phyloP scores from a whole-genome alignment of 2,329 filamentous ascomycete species.

The Camillea tinctor region DNA sequence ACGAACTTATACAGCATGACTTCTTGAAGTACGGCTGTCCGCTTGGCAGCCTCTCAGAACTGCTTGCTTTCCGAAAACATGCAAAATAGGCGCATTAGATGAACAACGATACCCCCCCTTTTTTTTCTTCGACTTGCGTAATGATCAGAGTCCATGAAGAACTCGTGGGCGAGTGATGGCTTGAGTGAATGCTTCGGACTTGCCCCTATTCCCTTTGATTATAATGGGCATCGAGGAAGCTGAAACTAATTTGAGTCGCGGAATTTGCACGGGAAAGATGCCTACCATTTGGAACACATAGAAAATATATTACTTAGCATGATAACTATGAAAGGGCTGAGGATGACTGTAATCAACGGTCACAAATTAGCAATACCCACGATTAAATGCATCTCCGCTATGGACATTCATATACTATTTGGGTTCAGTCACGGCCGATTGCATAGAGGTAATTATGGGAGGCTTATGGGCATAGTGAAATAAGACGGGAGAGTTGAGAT shows the following conservation, averaged over 20 bases:
- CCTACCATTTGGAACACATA: constrained; percentile 19
- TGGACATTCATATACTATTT: background rate
- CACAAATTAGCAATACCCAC: background rate
- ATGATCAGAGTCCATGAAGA: constrained; percentile 11
- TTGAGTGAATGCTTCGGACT: constrained; percentile 21
- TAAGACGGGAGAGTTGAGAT: background rate
- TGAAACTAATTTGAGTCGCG: constrained; percentile 17
- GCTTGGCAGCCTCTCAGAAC: constrained; percentile 75
- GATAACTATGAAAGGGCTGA: background rate
- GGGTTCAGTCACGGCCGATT: background rate
- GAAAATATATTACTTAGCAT: constrained; percentile 2
- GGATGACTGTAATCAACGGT: background rate
- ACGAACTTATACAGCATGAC: constrained; percentile 86
- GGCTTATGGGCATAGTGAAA: background rate
- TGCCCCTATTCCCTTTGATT: constrained; percentile 8
- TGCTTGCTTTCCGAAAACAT: constrained; percentile 83
- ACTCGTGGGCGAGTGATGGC: constrained; percentile 6
- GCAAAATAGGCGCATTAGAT: constrained; percentile 49
- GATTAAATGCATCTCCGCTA: background rate
- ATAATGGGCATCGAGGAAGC: constrained; percentile 16
- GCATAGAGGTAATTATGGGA: background rate
- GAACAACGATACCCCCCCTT: constrained; percentile 24
- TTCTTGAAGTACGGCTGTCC: constrained; percentile 92
- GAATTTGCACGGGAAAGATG: constrained; percentile 28
- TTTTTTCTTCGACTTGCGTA: constrained; percentile 25